These are phyloP conservation scores for Stagonosporopsis vannaccii DNA, from an alignment of 2,329 filamentous ascomycete species.

Conservation along the genomic window DNA sequence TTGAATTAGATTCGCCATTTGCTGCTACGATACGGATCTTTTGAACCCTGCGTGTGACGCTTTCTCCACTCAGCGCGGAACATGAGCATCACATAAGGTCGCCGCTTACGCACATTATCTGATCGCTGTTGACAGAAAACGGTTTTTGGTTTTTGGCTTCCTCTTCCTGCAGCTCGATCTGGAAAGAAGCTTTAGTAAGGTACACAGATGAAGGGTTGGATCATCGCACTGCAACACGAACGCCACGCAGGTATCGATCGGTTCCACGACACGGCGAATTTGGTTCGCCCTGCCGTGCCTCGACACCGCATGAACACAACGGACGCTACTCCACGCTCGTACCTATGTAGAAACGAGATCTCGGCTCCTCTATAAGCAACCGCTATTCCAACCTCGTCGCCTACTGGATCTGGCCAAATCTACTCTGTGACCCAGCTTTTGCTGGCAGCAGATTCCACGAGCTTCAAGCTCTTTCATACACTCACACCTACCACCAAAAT, in stretches of 20 bases:
- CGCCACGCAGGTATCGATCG: slow-evolving; percentile 31
- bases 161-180: neutral
- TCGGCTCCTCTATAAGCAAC: slow-evolving; percentile 33
- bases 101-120: slow-evolving; percentile 39
- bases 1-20: slow-evolving; percentile 47
- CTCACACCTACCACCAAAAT: slow-evolving; percentile 32
- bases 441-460: slow-evolving; percentile 45
- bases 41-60: slow-evolving; percentile 43
- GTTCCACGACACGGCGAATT: slow-evolving; percentile 28
- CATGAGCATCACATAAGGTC: slow-evolving; percentile 42
- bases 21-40: slow-evolving; percentile 38
- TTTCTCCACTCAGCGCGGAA: slow-evolving; percentile 40
- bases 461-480: slow-evolving; percentile 19
- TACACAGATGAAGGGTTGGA: slow-evolving; percentile 30
- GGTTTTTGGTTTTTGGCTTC: slow-evolving; percentile 4
- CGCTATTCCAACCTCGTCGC: slow-evolving; percentile 17
- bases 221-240: slow-evolving; percentile 33
- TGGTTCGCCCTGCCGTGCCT: slow-evolving; percentile 36
- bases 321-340: slow-evolving; percentile 30
- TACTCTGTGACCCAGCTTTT: slow-evolving; percentile 37
- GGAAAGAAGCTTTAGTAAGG: slow-evolving; percentile 15
- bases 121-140: slow-evolving; percentile 22
- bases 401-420: slow-evolving; percentile 18
- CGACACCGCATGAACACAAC: slow-evolving; percentile 44
- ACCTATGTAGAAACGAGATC: slow-evolving; percentile 43